Conservation (phyloP, 176 grass and related monocot genomes). For the Puya raimondii region DNA sequence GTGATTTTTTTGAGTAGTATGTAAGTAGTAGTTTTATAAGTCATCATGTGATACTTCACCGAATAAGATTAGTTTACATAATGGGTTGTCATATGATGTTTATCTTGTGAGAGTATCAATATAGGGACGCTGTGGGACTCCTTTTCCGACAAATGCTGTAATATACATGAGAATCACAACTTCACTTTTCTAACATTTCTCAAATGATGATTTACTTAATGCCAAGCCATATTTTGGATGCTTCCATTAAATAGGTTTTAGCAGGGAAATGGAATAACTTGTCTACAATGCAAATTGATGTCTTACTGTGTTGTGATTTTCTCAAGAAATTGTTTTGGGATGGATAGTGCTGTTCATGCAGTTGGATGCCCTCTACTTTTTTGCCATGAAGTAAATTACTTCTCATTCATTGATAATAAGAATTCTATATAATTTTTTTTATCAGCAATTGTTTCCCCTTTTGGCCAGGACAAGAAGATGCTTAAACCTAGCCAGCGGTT, state of each 20-base stretch:
- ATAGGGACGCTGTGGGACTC: not conserved
- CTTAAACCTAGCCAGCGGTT: slow-evolving; percentile 71
- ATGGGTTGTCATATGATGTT: not conserved
- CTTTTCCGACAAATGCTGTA: not conserved
- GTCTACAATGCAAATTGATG: not conserved
- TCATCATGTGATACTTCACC: not conserved
- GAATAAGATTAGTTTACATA: not conserved
- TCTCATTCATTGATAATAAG: not conserved
- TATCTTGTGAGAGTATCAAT: not conserved
- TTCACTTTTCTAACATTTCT: not conserved
- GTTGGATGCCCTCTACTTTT: too few species aligned
- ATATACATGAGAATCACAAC: not conserved
- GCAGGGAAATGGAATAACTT: not conserved
- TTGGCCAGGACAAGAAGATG: slow-evolving; percentile 72
- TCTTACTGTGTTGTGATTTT: not conserved
- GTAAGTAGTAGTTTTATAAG: too few species aligned
- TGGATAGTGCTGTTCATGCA: not conserved
- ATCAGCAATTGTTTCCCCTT: slow-evolving; percentile 1
- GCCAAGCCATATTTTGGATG: not conserved
- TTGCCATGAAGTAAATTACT: too few species aligned
- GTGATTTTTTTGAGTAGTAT: too few species aligned
- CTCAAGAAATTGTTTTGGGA: not conserved
- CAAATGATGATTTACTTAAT: not conserved
- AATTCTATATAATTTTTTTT: not conserved
- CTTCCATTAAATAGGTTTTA: not conserved